Conservation (phyloP, 768 basidiomycete genomes). For the Harrya chromipes region DNA sequence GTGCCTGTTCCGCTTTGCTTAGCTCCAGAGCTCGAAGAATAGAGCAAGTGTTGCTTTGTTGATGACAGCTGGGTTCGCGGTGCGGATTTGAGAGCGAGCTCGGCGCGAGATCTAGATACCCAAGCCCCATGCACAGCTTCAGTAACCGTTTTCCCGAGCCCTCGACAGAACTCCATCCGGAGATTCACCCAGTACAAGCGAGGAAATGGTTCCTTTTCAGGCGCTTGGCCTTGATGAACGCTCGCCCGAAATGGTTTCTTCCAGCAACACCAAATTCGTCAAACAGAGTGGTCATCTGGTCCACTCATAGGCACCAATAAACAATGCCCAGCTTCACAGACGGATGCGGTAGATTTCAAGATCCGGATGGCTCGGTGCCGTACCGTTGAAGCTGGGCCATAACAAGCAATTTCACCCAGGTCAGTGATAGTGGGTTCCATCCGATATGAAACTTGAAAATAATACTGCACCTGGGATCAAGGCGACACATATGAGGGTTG, state of each 20-base stretch:
- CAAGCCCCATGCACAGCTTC: slow-evolving; percentile 28
- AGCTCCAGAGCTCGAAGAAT: slow-evolving; percentile 37
- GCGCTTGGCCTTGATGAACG: slow-evolving; percentile 33
- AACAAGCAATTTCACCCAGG: slow-evolving; percentile 31
- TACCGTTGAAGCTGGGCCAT: not conserved
- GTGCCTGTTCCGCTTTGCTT: slow-evolving; percentile 28
- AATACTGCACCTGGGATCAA: slow-evolving; percentile 13
- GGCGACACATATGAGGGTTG: slow-evolving; percentile 14
- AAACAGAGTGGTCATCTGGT: slow-evolving; percentile 34
- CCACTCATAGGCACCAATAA: slow-evolving; percentile 23
- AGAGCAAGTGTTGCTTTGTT: slow-evolving; percentile 24
- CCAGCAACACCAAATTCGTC: slow-evolving; percentile 38
- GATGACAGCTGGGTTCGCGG: slow-evolving; percentile 11
- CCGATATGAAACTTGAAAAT: slow-evolving; percentile 19
- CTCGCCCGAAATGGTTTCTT: slow-evolving; percentile 31
- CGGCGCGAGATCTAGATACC: slow-evolving; percentile 25
- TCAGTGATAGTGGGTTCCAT: slow-evolving; percentile 27
- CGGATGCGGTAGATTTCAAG: slow-evolving; percentile 29
- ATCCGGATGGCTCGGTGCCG: too few relatives aligned
- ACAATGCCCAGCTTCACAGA: too few relatives aligned
- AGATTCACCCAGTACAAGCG: not conserved
- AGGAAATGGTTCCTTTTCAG: not conserved
- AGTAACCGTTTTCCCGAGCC: slow-evolving; percentile 17
- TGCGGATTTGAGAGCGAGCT: slow-evolving; percentile 16
- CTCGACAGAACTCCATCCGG: slow-evolving; percentile 12